A percentile compares a stretch with the other conserved stretches of the same genome.
Evolutionary conservation across 2,329 filamentous ascomycete species (phyloP).

Genomic region (Mycosphaerelloides madeirae): DNA sequence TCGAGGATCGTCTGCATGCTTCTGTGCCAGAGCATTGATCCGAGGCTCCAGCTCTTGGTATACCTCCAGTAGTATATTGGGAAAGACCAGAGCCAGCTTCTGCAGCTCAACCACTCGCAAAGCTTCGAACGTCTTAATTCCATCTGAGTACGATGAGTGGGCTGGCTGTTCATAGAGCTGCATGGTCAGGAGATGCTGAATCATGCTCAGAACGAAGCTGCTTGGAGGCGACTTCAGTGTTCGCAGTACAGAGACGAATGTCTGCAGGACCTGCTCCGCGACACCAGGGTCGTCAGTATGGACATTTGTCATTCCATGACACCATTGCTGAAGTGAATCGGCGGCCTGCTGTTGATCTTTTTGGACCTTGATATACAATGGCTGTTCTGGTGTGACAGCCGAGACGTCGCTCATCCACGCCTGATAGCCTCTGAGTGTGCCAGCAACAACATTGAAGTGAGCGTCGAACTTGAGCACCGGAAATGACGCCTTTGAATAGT

Average conservation of each 20-base stretch:
- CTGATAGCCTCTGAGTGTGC: conserved; percentile 79
- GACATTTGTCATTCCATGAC: conserved; percentile 63
- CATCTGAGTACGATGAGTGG: conserved; percentile 72
- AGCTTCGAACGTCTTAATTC: conserved; percentile 81
- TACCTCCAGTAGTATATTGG: conserved; percentile 77
- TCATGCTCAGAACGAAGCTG: conserved; percentile 75
- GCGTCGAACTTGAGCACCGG: conserved; percentile 78
- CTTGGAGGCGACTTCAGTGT: conserved; percentile 23
- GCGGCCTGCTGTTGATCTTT: conserved; percentile 54
- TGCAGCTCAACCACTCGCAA: conserved; percentile 85
- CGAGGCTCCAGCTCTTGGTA: conserved; percentile 83
- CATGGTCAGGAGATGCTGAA: conserved; percentile 85
- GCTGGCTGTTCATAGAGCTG: conserved; percentile 69
- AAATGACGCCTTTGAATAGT: conserved; percentile 61
- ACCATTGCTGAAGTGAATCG: conserved; percentile 56
- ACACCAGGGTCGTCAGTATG: conserved; percentile 55
- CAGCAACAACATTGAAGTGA: conserved; percentile 83
- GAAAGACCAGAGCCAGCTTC: conserved; percentile 81
- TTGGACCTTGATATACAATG: conserved; percentile 48
- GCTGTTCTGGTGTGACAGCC: conserved; percentile 39
- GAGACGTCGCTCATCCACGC: conserved; percentile 60
- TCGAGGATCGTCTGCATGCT: conserved; percentile 72
- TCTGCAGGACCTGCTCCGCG: conserved; percentile 28
- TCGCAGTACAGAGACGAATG: conserved; percentile 28
- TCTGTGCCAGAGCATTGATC: conserved; percentile 72